Conservation (phyloP, 352 stramenopile species). For the Globisporangium sylvaticum region DNA sequence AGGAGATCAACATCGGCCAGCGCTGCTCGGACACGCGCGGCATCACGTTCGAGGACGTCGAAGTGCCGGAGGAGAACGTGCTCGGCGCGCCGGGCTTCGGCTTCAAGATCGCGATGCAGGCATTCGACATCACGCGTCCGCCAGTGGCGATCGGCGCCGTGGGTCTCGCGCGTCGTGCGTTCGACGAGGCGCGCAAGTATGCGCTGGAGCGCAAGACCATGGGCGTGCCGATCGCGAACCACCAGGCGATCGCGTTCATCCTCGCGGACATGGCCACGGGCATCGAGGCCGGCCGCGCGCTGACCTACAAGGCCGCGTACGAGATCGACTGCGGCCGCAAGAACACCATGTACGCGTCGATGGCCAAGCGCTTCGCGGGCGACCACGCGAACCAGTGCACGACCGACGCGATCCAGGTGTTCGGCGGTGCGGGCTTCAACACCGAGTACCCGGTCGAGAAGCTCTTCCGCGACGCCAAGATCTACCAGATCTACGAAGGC, state of each 20-base stretch:
- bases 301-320: slow-evolving; percentile 89
- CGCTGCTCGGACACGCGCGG: slow-evolving; percentile 87
- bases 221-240: slow-evolving; percentile 75
- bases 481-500: slow-evolving; percentile 92
- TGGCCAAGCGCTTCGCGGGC: slow-evolving; percentile 88
- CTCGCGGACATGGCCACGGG: slow-evolving; percentile 89
- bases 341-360: slow-evolving; percentile 89
- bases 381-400: slow-evolving; percentile 86
- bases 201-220: slow-evolving; percentile 86
- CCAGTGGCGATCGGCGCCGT: slow-evolving; percentile 86
- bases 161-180: slow-evolving; percentile 79
- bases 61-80: slow-evolving; percentile 85
- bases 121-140: slow-evolving; percentile 89
- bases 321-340: slow-evolving; percentile 87
- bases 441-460: slow-evolving; percentile 93
- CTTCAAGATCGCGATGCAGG: slow-evolving; percentile 93
- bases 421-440: slow-evolving; percentile 88
- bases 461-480: slow-evolving; percentile 89
- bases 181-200: slow-evolving; percentile 89
- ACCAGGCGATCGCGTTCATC: slow-evolving; percentile 89
- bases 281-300: slow-evolving; percentile 78
- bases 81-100: slow-evolving; percentile 83
- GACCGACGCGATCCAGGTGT: slow-evolving; percentile 90
- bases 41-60: slow-evolving; percentile 91
- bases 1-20: slow-evolving; percentile 91